Base-by-base conservation (phyloP, 139 green algal species). In the Chlorella sorokiniana region DNA sequence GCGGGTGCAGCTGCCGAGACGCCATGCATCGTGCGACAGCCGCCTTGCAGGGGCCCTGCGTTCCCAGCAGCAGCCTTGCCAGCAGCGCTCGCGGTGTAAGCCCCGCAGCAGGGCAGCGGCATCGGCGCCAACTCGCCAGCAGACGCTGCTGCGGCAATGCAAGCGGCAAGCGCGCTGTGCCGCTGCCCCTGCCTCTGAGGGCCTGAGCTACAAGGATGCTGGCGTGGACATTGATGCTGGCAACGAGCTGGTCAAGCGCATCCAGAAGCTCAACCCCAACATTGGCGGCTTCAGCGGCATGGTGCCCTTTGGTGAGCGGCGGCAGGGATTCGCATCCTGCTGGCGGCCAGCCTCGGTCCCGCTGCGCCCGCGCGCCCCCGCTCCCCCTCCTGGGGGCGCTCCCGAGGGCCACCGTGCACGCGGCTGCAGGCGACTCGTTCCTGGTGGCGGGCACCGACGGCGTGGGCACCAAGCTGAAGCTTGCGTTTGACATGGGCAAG, bases 221-320 rank as follows among this genome's bases (percentile, higher is more conserved):
- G 96, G 96, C 33, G 96, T 99, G 0, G 96, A 99, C 85, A 99
- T 99, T 41, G 94, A 99, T 42, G 96, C 96, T 9, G 96, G 96
- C 27, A 95, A 95, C 68, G 96, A 99, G 92, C 93, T 99, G 1
- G 97, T 99, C 0, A 74, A 89, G 10, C 87, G 96, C 48, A 99
- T 99, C 79, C 85, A 95, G 74, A 95, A 96, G 88, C 87, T 99
- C 65, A 96, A 96, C 81, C 94, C 95, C 37, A 88, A 79, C 79
- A 98, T 99, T 37, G 97, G 97, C 25, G 96, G 96, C 73, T 99
- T 99, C 82, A 95, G 91, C 51, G 96, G 96, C 37, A 86, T 99
- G 65, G 97, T 97, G 40, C 96, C 96, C 3, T 99, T 99, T 84
- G 96, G 96, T 91, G 81, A 44, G 79, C 59, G 64, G 25, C 18